Evolutionary conservation across 108 stramenopile genomes (phyloP), one percentile per base, ranked within the genome.

Genomic region (Skeletonema menzelii): DNA sequence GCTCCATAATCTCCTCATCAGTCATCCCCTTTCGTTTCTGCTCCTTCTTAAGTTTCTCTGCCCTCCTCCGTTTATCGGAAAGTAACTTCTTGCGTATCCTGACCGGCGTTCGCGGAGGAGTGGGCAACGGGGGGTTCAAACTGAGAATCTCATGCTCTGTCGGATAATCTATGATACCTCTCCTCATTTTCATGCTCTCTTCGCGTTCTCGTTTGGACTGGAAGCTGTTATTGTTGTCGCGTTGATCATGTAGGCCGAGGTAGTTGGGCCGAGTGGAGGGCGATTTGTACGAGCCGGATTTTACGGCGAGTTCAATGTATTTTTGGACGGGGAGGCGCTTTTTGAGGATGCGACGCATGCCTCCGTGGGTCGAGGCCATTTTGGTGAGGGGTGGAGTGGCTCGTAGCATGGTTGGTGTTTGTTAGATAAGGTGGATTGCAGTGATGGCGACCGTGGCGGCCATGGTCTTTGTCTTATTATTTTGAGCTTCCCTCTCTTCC

Each of bases 101-200:
- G 0, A 82, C 82, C 15, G 92, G 89, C 37, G 88, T 84, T 35
- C 58, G 56, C 5, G 90, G 84, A 35, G 84, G 84, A 22, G 61
- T 58, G 35, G 93, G 90, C 46, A 89, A 28, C 8, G 93, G 93
- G 3, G 93, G 93, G 61, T 94, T 88, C 37, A 88, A 64, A 34
- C 69, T 83, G 30, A 94, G 66, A 46, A 92, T 90, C 62, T 88
- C 79, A 67, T 91, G 90, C 59, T 94, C 93, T 4, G 73, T 69
- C 19, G 92, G 92, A 69, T 87, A 93, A 56, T 90, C 87, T 17
- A 82, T 63, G 15, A 91, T 83, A 56, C 77, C 74, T 72, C 87
- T 42, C 69, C 77, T 32, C 24, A 75, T 20, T 56, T 79, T 79
- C 20, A 69, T 35, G 6, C 65, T 49, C 67, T 79, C 73, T 31